These are phyloP conservation scores for Platanus orientalis DNA, from an alignment of 164 flowering plant species.

Conservation along the genomic window DNA sequence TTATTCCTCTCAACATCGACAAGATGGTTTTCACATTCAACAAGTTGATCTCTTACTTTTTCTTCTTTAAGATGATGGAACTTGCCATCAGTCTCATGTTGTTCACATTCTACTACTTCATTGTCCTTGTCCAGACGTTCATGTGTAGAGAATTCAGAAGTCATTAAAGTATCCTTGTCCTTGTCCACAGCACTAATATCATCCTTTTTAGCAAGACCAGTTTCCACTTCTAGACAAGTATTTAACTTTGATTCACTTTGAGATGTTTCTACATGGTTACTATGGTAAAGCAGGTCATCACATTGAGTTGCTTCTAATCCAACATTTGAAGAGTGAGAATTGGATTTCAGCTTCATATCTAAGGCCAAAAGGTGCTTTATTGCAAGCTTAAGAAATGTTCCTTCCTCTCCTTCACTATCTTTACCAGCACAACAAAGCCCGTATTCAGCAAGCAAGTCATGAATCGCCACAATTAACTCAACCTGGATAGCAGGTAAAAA, in stretches of 20 bases:
- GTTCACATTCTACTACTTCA: constrained; percentile 24
- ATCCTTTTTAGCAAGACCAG: constrained; percentile 4
- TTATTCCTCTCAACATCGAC: constrained; percentile 70
- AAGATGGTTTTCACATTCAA: constrained; percentile 31
- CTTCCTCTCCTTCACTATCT: constrained; percentile 76
- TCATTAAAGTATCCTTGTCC: constrained; percentile 23
- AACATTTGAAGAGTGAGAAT: constrained; percentile 30
- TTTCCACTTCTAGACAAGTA: constrained; percentile 17
- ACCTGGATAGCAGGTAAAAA: constrained; percentile 41
- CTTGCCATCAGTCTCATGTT: constrained; percentile 19
- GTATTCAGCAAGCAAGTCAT: constrained; percentile 92
- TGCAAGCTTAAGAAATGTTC: constrained; percentile 83
- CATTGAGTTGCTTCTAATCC: constrained; percentile 27
- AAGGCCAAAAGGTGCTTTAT: constrained; percentile 83
- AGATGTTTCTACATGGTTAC: constrained; percentile 23
- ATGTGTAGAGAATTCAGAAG: constrained; percentile 22
- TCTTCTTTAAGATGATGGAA: constrained; percentile 18
- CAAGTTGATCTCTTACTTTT: constrained; percentile 16
- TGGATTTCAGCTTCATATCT: constrained; percentile 80
- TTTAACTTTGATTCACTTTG: constrained; percentile 20
- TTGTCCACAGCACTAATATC: constrained; percentile 12
- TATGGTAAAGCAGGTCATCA: constrained; percentile 14
- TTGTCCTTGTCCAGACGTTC: constrained; percentile 23
- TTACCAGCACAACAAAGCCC: constrained; percentile 89
- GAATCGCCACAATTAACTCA: constrained; percentile 75